Conservation (phyloP, 1,284 basidiomycete species). For the Binderoboletus segoi region DNA sequence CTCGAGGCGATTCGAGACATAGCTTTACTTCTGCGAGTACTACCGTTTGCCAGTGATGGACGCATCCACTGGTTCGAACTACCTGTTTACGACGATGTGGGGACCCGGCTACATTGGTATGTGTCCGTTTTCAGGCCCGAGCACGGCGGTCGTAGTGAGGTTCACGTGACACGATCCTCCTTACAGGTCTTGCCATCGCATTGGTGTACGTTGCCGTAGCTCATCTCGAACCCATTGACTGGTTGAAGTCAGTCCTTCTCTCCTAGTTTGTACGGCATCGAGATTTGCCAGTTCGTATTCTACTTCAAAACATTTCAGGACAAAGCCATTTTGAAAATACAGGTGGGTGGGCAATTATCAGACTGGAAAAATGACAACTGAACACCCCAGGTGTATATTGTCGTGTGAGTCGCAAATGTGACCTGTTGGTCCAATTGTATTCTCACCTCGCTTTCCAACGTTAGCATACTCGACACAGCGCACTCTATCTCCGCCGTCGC, state of each 20-base stretch:
- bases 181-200: conserved; percentile 8
- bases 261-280: conserved; percentile 16
- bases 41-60: not conserved
- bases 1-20: not conserved
- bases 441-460: not conserved
- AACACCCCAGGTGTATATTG: not conserved
- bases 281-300: conserved; percentile 9
- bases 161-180: not conserved
- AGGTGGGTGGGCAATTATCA: conserved; percentile 1
- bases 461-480: conserved; percentile 1
- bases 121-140: not conserved
- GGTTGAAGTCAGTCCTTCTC: not conserved
- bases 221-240: not conserved
- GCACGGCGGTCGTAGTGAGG: not conserved
- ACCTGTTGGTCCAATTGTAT: not conserved
- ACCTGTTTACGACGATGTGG: not conserved
- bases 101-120: conserved; percentile 12
- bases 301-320: conserved; percentile 14
- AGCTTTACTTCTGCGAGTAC: not conserved
- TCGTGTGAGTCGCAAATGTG: conserved; percentile 3
- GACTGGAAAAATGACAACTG: not conserved
- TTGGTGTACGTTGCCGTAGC: too few species aligned
- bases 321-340: conserved; percentile 1
- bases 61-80: not conserved
- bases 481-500: not conserved